A percentile compares a stretch with the other conserved stretches of the same genome.
These are phyloP conservation scores for Gaeumannomyces sp. DNA, from an alignment of 2,329 filamentous ascomycete species.

Conservation along the genomic window DNA sequence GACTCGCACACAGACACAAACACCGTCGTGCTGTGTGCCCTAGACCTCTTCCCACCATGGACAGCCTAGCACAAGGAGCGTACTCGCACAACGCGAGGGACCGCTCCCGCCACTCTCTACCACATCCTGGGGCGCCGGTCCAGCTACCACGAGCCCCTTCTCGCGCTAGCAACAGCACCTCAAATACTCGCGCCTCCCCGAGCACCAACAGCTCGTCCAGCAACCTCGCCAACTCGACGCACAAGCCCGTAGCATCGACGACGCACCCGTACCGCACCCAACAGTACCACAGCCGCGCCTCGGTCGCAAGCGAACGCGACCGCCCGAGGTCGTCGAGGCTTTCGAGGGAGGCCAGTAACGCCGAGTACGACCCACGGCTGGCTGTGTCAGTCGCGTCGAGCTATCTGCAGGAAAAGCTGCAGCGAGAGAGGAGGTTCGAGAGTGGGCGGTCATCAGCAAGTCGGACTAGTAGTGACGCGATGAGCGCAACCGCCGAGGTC, in stretches of 20 bases:
- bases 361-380: slow-evolving; percentile 37
- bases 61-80: not conserved
- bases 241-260: slow-evolving; percentile 22
- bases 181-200: slow-evolving; percentile 33
- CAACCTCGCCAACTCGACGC: slow-evolving; percentile 26
- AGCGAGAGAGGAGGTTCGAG: slow-evolving; percentile 43
- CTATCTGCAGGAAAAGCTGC: slow-evolving; percentile 50
- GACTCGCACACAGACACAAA: not conserved
- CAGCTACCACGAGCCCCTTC: slow-evolving; percentile 36
- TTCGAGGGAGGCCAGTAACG: slow-evolving; percentile 35
- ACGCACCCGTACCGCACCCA: slow-evolving; percentile 33
- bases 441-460: slow-evolving; percentile 34
- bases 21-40: not conserved
- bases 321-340: slow-evolving; percentile 31
- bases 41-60: not conserved
- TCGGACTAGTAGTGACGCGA: slow-evolving; percentile 29
- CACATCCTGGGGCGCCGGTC: slow-evolving; percentile 9
- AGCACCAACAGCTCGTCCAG: slow-evolving; percentile 38
- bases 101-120: slow-evolving; percentile 9
- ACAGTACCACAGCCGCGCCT: slow-evolving; percentile 29
- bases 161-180: slow-evolving; percentile 38
- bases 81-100: slow-evolving; percentile 10
- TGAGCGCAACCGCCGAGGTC: slow-evolving; percentile 33
- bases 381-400: slow-evolving; percentile 36
- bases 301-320: slow-evolving; percentile 21